Base-by-base conservation (phyloP, 768 basidiomycete species). In the Gymnopilus junonius region DNA sequence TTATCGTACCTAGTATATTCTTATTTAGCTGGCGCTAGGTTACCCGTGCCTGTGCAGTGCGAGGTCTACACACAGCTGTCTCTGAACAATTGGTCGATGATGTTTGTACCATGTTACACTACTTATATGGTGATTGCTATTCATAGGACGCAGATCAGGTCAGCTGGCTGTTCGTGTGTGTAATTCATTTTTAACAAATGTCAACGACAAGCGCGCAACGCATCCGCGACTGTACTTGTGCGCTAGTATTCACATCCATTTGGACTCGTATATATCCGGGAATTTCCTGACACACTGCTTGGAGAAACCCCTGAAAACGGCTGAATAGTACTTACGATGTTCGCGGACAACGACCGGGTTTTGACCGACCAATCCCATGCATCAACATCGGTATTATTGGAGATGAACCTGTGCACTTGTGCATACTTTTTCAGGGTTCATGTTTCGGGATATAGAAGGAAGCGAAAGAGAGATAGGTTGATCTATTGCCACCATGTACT, bases 401-500 rank as follows among this genome's bases (percentile, higher is more conserved):
- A n/a, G n/a, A 55, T 55, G 54, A 55, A 55, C 37, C 54, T 55
- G 54, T 55, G 37, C 54, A 23, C 20, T 37, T 55, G 54, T 55
- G 37, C 54, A 23, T 12, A 54, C 40, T n/a, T 27, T 55, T 35
- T 55, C 54, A 55, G 54, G 54, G 54, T 40, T 39, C n/a, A 39
- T 43, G 40, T 59, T 37, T 61, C 60, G 58, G 63, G 3, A 46
- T 35, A 56, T 59, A 29, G 42, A 27, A 51, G 31, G 21, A 31
- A 31, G 58, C 59, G 61, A 56, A 43, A 35, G 35, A 15, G 31
- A 39, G 34, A 39, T 54, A 37, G 54, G 54, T 31, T 63, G 29
- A 42, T 31, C 60, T 59, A n/a, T 60, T 56, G 37, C 48, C 48
- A 59, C 55, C 48, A 69, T 69, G 63, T 45, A 32, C 43, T 61